Evolutionary conservation across 1,284 basidiomycete genomes (phyloP).

Genomic region (Trichosporon asahii): DNA sequence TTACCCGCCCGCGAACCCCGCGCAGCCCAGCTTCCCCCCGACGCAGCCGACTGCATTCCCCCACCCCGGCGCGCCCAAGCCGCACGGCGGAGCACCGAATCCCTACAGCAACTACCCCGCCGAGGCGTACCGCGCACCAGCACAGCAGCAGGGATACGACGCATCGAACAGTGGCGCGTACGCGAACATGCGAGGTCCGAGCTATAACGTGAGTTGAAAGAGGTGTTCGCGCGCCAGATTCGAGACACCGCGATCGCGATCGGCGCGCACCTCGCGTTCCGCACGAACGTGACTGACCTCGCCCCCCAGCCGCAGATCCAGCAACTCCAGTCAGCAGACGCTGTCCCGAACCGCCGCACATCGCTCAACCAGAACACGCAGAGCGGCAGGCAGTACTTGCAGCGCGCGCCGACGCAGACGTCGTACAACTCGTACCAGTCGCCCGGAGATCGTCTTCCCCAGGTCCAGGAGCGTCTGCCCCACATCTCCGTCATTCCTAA

Average conservation of each 20-base stretch:
- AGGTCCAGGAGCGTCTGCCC: background rate
- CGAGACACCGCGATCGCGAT: background rate
- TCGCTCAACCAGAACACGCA: conserved; percentile 16
- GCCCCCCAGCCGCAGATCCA: conserved; percentile 11
- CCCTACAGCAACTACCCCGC: conserved; percentile 7
- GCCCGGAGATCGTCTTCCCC: conserved; percentile 3
- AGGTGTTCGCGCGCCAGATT: no score
- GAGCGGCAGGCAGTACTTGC: conserved; percentile 3
- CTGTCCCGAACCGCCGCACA: conserved; percentile 7
- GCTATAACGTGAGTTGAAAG: conserved; percentile 15
- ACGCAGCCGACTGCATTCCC: conserved; percentile 1
- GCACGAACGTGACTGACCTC: background rate
- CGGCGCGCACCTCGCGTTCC: no score
- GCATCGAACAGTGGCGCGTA: conserved; percentile 3
- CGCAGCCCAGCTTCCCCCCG: conserved; percentile 16
- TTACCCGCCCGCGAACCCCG: conserved; percentile 4
- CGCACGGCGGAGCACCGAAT: background rate
- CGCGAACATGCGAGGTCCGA: conserved; percentile 5
- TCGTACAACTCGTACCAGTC: conserved; percentile 3
- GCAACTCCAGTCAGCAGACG: conserved; percentile 6
- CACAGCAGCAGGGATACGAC: conserved; percentile 10
- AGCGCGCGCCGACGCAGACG: conserved; percentile 7
- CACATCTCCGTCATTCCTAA: background rate
- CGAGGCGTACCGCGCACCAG: conserved; percentile 10
- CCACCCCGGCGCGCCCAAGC: conserved; percentile 5